Conservation (phyloP, 257 asterid genomes). For the Penstemon newberryi region DNA sequence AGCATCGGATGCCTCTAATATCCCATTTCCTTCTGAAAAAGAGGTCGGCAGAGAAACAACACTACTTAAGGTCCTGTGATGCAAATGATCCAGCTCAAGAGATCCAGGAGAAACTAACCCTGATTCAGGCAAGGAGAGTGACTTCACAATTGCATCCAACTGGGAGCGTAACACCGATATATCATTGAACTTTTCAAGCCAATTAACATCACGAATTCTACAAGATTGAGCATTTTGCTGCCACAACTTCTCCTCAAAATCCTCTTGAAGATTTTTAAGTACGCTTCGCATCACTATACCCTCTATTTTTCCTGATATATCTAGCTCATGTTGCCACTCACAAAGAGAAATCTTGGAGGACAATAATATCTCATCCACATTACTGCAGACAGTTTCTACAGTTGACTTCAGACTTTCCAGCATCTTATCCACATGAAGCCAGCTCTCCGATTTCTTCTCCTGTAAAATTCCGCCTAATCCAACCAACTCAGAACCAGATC, state of each 20-base stretch:
- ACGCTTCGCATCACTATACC: constrained; percentile 51
- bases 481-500: constrained; percentile 58
- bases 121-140: constrained; percentile 51
- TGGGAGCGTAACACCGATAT: constrained; percentile 52
- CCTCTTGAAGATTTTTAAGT: constrained; percentile 43
- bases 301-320: constrained; percentile 47
- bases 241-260: constrained; percentile 44
- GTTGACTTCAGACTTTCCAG: constrained; percentile 47
- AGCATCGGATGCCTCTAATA: constrained; percentile 37
- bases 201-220: constrained; percentile 37
- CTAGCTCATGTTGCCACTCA: constrained; percentile 45
- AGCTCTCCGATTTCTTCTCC: constrained; percentile 49
- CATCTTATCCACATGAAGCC: constrained; percentile 40
- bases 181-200: constrained; percentile 63
- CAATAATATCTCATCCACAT: constrained; percentile 39
- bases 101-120: constrained; percentile 63
- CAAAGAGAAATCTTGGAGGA: constrained; percentile 41
- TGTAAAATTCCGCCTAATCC: constrained; percentile 56
- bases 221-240: constrained; percentile 40
- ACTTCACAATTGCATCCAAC: constrained; percentile 61
- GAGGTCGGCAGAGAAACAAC: constrained; percentile 36
- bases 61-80: constrained; percentile 43
- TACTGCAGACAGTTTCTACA: constrained; percentile 41
- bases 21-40: constrained; percentile 56
- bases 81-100: constrained; percentile 56